phyloP scores from a whole-genome alignment of 169 alveolate genomes.

The Cyclospora cayetanensis region DNA sequence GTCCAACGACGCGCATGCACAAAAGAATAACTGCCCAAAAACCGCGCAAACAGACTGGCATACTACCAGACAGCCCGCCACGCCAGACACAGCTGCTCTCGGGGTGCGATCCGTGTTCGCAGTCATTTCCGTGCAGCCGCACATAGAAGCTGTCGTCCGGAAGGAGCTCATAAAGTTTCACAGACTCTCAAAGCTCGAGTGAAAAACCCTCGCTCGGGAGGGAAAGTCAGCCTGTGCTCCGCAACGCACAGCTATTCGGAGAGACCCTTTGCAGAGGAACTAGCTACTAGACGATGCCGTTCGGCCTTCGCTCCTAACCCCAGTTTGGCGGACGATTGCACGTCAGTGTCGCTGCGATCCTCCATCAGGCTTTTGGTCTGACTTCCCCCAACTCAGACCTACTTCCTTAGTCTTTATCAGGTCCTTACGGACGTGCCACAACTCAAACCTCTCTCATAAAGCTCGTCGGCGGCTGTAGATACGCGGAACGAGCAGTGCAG shows the following conservation, averaged over 20 bases:
- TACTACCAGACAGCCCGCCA: no score
- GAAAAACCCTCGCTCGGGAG: no score
- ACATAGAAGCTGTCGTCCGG: neutral
- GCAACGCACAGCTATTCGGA: no score
- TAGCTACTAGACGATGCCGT: no score
- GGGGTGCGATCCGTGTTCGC: no score
- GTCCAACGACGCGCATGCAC: no score
- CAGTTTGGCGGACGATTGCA: constrained; percentile 92
- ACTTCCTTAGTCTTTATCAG: constrained; percentile 94
- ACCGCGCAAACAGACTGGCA: no score
- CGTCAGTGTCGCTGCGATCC: constrained; percentile 93
- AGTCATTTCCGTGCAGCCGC: constrained; percentile 29
- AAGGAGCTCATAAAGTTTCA: neutral
- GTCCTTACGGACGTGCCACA: constrained; percentile 92
- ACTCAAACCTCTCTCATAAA: constrained; percentile 80
- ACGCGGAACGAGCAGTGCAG: neutral
- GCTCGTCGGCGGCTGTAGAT: constrained; percentile 1
- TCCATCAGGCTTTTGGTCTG: constrained; percentile 93
- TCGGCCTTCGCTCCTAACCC: no score
- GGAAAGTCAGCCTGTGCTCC: no score
- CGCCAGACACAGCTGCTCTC: no score
- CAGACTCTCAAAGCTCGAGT: neutral
- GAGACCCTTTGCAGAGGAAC: no score
- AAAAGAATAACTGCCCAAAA: no score
- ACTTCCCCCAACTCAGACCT: constrained; percentile 93